Percentiles rank a stretch among this genome's conserved stretches.
Conservation (phyloP, 2,329 filamentous ascomycete species). For the Colletotrichum sp. region DNA sequence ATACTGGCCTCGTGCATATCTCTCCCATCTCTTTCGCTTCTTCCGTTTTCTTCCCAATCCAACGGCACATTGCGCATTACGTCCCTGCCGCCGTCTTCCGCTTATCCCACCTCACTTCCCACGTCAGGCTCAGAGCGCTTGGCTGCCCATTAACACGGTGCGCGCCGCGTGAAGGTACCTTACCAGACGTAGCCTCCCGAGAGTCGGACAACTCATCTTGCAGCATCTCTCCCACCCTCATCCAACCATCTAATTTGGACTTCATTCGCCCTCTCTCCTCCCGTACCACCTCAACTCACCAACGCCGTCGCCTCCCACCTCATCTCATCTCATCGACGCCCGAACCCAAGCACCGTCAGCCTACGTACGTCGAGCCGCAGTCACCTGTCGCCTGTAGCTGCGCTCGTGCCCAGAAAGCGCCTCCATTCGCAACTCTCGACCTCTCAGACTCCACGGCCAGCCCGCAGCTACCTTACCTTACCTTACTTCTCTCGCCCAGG, state of each 20-base stretch:
- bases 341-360: background rate
- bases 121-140: background rate
- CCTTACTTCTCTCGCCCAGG: constrained; percentile 6
- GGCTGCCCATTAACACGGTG: background rate
- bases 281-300: background rate
- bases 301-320: background rate
- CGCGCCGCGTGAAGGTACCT: background rate
- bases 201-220: constrained; percentile 25
- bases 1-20: background rate
- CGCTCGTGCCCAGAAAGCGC: background rate
- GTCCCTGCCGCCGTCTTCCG: background rate
- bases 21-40: background rate
- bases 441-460: constrained; percentile 1
- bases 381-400: background rate
- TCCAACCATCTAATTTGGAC: background rate
- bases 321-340: background rate
- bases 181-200: background rate
- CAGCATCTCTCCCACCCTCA: constrained; percentile 14
- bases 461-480: background rate
- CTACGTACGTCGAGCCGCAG: background rate
- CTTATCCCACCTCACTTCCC: background rate
- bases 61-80: background rate
- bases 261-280: constrained; percentile 11
- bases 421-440: constrained; percentile 1
- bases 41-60: background rate